These are phyloP conservation scores for Metarhizium humberi DNA, from an alignment of 2,329 filamentous ascomycete species.

Conservation along the genomic window DNA sequence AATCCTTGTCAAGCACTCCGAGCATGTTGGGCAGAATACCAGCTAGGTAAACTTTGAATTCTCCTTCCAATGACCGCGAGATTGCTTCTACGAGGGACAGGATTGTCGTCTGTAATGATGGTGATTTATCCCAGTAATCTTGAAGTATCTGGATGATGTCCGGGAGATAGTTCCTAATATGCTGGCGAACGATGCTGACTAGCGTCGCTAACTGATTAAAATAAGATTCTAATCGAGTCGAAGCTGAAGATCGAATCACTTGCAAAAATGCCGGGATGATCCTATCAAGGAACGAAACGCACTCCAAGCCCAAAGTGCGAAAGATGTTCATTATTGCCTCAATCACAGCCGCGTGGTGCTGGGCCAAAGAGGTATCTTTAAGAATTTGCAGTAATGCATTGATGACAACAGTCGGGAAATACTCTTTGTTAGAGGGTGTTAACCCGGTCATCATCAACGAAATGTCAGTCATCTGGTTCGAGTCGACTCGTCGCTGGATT, in stretches of 20 bases:
- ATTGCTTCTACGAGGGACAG: slow-evolving; percentile 89
- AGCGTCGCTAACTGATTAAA: slow-evolving; percentile 93
- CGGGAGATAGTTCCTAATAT: slow-evolving; percentile 84
- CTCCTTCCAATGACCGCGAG: slow-evolving; percentile 84
- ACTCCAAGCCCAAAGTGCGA: slow-evolving; percentile 89
- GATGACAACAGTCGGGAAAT: slow-evolving; percentile 96
- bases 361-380: slow-evolving; percentile 79
- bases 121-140: slow-evolving; percentile 79
- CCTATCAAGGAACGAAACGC: slow-evolving; percentile 85
- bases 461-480: slow-evolving; percentile 73
- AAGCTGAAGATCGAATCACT: slow-evolving; percentile 75
- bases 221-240: slow-evolving; percentile 79
- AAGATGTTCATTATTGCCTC: slow-evolving; percentile 99
- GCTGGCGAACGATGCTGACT: slow-evolving; percentile 90
- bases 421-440: slow-evolving; percentile 94
- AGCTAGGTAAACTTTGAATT: slow-evolving; percentile 95
- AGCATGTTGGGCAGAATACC: slow-evolving; percentile 88
- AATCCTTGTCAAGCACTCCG: slow-evolving; percentile 81
- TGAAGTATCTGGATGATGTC: slow-evolving; percentile 79
- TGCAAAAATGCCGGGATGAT: slow-evolving; percentile 90
- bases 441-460: slow-evolving; percentile 96
- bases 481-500: slow-evolving; percentile 56
- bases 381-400: slow-evolving; percentile 88
- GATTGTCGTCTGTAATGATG: slow-evolving; percentile 82
- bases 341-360: slow-evolving; percentile 89